phyloP scores from a whole-genome alignment of 2,329 filamentous ascomycete species.

The Epichloe coenophiala region DNA sequence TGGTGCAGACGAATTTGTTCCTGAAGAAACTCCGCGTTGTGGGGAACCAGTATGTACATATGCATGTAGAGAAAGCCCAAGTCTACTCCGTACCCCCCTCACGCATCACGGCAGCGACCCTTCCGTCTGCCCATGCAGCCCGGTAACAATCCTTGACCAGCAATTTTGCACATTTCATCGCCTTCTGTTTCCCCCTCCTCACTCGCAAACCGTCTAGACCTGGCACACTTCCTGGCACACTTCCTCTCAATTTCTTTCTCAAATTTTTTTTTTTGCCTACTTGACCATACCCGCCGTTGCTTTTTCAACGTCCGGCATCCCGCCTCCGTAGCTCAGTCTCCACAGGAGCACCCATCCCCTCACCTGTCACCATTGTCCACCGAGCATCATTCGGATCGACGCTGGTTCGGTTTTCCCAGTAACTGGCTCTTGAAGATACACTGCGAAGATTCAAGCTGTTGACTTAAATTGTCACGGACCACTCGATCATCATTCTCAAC shows the following conservation, averaged over 20 bases:
- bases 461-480: background rate
- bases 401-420: background rate
- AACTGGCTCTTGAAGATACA: background rate
- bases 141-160: background rate
- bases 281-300: background rate
- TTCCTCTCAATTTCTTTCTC: background rate
- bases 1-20: too few relatives aligned
- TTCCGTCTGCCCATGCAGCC: background rate
- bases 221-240: background rate
- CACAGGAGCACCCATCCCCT: background rate
- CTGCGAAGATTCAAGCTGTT: background rate
- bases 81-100: too few relatives aligned
- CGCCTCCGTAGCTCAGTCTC: background rate
- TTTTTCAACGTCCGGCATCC: background rate
- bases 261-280: background rate
- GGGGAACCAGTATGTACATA: too few relatives aligned
- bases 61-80: too few relatives aligned
- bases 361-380: background rate
- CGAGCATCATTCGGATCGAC: background rate
- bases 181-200: background rate
- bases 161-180: background rate
- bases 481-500: background rate
- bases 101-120: background rate
- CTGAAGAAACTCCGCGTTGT: too few relatives aligned
- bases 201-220: background rate